These are phyloP conservation scores for Ophiocordyceps unilateralis DNA, from an alignment of 2,329 filamentous ascomycete genomes.

Conservation along the genomic window DNA sequence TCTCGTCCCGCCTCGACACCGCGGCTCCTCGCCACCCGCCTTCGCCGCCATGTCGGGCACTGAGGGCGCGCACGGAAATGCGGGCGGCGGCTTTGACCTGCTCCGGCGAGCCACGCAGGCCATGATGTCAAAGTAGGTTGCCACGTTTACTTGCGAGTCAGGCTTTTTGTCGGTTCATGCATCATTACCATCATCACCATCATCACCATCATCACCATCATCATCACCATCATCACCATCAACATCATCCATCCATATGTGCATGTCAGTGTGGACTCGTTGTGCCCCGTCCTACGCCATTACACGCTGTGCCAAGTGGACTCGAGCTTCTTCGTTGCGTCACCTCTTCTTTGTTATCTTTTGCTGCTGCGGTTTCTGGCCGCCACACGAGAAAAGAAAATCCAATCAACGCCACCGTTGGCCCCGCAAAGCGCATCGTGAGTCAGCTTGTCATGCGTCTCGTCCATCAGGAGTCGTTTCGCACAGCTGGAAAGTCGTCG, in stretches of 20 bases:
- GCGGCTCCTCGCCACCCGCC: neutral
- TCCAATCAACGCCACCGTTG: neutral
- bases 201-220: no score
- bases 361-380: no score
- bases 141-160: no score
- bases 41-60: conserved; percentile 28
- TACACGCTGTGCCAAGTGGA: neutral
- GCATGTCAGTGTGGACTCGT: no score
- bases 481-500: neutral
- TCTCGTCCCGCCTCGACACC: neutral
- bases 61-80: conserved; percentile 19
- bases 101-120: conserved; percentile 43
- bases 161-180: no score
- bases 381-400: no score
- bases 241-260: no score
- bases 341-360: neutral
- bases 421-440: neutral
- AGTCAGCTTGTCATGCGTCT: conserved; percentile 2
- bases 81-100: conserved; percentile 33
- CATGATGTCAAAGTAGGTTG: conserved; percentile 44
- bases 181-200: no score
- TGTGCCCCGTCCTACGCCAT: no score
- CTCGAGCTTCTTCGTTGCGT: no score
- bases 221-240: no score
- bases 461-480: neutral